Evolutionary conservation across 2,329 filamentous ascomycete genomes (phyloP), one percentile per base, ranked within the genome.

Genomic region (Colletotrichum tabaci): DNA sequence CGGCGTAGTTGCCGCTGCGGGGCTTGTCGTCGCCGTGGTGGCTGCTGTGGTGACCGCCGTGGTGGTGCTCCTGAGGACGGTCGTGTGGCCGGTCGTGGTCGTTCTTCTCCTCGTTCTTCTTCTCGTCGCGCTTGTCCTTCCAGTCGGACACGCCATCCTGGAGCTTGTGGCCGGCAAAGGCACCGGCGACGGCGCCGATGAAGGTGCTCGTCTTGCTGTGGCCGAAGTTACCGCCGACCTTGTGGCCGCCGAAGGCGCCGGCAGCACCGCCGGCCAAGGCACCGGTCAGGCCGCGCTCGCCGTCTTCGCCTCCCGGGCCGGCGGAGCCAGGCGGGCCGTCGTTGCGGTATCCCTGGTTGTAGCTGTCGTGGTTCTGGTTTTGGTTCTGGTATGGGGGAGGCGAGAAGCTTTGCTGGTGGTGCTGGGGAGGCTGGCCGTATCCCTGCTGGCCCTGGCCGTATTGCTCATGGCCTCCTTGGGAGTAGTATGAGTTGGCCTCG

Each of bases 211-310:
- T 74, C 74, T 81, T 81, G 75, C 76, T 78, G 71, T 79, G 79
- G 49, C 83, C 82, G 52, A 84, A 73, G 72, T 82, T 82, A 65
- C 79, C 79, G 26, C 83, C 82, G 47, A 85, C 73, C 73, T 82
- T 83, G 75, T 82, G 75, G 4, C 82, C 83, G 13, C 82, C 83
- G 38, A 82, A 80, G 2, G 78, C 83, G 18, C 83, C 83, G 47
- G 81, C 83, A 0, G 82, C 79, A 49, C 80, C 83, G 7, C 83
- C 83, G 18, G 80, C 82, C 4, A 84, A 66, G 1, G 81, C 82
- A 52, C 83, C 83, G 73, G 82, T 77, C 16, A 85, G 61, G 30
- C 83, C 83, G 35, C 83, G 82, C 64, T 85, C 83, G n/a, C 82
- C 82, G 7, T 81, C 80, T 30, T 72, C 69, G 13, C 77, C 79